phyloP scores from a whole-genome alignment of 768 basidiomycete genomes.

The Lentinus brumalis region DNA sequence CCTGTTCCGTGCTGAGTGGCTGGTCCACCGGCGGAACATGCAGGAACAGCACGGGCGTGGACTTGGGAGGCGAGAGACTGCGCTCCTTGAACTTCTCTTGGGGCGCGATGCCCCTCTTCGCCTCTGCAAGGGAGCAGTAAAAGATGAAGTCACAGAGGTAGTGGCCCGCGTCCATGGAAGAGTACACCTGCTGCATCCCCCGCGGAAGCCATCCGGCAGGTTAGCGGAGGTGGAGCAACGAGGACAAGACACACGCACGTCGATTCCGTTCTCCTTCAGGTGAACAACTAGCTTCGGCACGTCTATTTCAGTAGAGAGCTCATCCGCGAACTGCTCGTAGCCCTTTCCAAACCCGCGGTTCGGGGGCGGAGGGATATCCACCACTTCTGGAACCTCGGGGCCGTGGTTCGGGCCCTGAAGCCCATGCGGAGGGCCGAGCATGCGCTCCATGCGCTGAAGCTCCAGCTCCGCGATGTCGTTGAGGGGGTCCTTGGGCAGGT shows the following conservation, averaged over 20 bases:
- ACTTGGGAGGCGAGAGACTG: conserved; percentile 24
- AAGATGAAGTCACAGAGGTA: conserved; percentile 79
- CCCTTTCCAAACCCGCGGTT: conserved; percentile 36
- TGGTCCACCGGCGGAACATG: conserved; percentile 72
- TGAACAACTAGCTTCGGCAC: conserved; percentile 58
- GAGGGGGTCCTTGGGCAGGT: conserved; percentile 41
- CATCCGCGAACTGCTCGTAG: conserved; percentile 59
- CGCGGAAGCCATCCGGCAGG: neutral
- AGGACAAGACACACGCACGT: conserved; percentile 33
- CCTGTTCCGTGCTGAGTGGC: conserved; percentile 64
- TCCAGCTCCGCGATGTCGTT: conserved; percentile 40
- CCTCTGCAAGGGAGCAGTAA: conserved; percentile 75
- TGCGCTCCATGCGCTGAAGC: conserved; percentile 36
- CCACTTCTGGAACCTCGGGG: conserved; percentile 12
- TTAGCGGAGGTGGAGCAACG: neutral
- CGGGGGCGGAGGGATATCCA: conserved; percentile 23
- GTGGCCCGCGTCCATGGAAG: conserved; percentile 76
- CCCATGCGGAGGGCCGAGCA: conserved; percentile 29
- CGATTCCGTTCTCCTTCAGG: conserved; percentile 51
- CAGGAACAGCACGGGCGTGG: conserved; percentile 59
- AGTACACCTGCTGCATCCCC: conserved; percentile 57
- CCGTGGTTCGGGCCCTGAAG: conserved; percentile 7
- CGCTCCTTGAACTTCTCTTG: conserved; percentile 31
- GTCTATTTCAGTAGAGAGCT: conserved; percentile 61
- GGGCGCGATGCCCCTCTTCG: conserved; percentile 41